Conservation (phyloP, 2,329 filamentous ascomycete species). For the Mycosphaerella sp. region DNA sequence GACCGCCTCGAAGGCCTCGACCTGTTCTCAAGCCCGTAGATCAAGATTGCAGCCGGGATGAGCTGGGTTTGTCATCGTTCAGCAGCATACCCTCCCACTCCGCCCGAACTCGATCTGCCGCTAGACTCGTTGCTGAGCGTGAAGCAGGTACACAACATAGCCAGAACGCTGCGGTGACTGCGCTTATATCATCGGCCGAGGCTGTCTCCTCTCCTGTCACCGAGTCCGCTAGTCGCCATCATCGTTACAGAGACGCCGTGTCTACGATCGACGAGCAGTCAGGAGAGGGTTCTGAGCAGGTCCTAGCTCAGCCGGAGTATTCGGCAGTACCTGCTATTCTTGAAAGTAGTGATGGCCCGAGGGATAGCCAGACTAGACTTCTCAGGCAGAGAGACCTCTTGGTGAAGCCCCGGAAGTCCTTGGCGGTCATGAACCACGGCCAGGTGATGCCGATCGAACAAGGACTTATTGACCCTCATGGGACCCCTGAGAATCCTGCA, state of each 20-base stretch:
- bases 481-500: not conserved
- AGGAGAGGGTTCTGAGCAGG: not conserved
- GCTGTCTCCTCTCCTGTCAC: not conserved
- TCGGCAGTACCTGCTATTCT: not conserved
- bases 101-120: not conserved
- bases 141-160: slow-evolving; percentile 1
- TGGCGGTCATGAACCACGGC: slow-evolving; percentile 9
- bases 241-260: not conserved
- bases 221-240: not conserved
- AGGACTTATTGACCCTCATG: too few species aligned
- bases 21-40: slow-evolving; percentile 14
- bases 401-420: slow-evolving; percentile 16
- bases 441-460: not conserved
- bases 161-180: not conserved
- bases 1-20: slow-evolving; percentile 12
- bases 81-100: slow-evolving; percentile 18
- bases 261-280: not conserved
- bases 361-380: slow-evolving; percentile 12
- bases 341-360: not conserved
- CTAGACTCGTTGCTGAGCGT: not conserved
- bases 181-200: not conserved
- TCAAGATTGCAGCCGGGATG: slow-evolving; percentile 24
- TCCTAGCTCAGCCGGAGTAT: too few species aligned
- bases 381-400: slow-evolving; percentile 12
- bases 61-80: slow-evolving; percentile 21